Percentiles rank a stretch among this genome's conserved stretches.
phyloP scores from a whole-genome alignment of 2,329 filamentous ascomycete genomes.

The Diaporthe australafricana region DNA sequence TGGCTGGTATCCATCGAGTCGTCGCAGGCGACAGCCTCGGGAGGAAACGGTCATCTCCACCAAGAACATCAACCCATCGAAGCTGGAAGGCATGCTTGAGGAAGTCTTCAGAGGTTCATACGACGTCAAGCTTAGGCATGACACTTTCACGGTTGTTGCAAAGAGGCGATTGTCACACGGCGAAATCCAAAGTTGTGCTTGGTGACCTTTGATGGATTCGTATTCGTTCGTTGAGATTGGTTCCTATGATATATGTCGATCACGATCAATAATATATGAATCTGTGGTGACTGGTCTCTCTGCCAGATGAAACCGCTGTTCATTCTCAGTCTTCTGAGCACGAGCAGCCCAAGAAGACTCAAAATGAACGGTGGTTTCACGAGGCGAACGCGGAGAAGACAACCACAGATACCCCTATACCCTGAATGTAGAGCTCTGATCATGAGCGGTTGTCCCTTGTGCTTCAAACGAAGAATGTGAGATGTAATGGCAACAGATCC shows the following conservation, averaged over 20 bases:
- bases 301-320: neutral
- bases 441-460: too few species aligned
- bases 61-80: constrained; percentile 4
- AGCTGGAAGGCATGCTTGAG: constrained; percentile 10
- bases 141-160: constrained; percentile 4
- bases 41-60: neutral
- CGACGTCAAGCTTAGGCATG: neutral
- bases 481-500: too few species aligned
- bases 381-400: too few species aligned
- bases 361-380: too few species aligned
- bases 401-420: too few species aligned
- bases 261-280: neutral
- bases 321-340: neutral
- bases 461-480: too few species aligned
- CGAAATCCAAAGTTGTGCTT: constrained; percentile 9
- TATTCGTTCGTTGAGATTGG: neutral
- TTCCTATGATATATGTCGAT: neutral
- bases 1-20: neutral
- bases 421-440: too few species aligned
- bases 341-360: too few species aligned
- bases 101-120: neutral
- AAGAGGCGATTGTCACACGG: neutral
- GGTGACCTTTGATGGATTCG: neutral
- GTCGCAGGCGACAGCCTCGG: neutral
- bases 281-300: neutral